Base-by-base conservation (phyloP, 176 grass and related monocot species). In the Lolium multiflorum region DNA sequence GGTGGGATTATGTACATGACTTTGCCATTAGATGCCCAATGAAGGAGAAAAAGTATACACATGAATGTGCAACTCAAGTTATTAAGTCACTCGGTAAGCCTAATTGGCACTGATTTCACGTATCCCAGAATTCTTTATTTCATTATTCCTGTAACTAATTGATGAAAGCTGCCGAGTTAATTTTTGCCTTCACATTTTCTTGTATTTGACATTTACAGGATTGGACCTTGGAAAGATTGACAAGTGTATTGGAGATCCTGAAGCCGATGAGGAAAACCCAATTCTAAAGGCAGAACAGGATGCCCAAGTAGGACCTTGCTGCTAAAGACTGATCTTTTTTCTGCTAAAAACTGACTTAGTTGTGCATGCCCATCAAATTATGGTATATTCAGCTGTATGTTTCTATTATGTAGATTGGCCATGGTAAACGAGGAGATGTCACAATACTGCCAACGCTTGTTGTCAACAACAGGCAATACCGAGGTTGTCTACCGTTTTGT, bases 1-100 rank as follows among this genome's bases (percentile, higher is more conserved):
- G 95, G 95, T 97, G 95, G 95, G 95, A 97, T 86, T 97, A 94
- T 91, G 95, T 92, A 43, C 93, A 93, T 87, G 95, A 97, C 84
- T 97, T 97, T 43, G 74, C 95, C 85, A 83, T 90, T 88, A 92
- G 95, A 77, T 97, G 95, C 80, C 95, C 95, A 41, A 97, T 94
- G 95, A 94, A 97, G 81, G 92, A 97, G 22, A 89, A 94, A 52
- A 97, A 94, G 84, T 97, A 97, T 81, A 97, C 83, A 56, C 65
- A 51, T 5, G 95, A 92, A 6, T 97, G 95, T 79, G 86, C 95
- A 58, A 72, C n/a, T 35, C 28, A 81, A 86, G 95, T 97, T 74
- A 90, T 91, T 48, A 92, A 89, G 58, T 92, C 95, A 87, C 85
- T 97, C 70, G 95, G 95, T 97, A 92, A 16, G 92, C 64, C 57